These are phyloP conservation scores for Musa troglodytarum DNA, from an alignment of 176 grass and related monocot species.

Conservation along the genomic window DNA sequence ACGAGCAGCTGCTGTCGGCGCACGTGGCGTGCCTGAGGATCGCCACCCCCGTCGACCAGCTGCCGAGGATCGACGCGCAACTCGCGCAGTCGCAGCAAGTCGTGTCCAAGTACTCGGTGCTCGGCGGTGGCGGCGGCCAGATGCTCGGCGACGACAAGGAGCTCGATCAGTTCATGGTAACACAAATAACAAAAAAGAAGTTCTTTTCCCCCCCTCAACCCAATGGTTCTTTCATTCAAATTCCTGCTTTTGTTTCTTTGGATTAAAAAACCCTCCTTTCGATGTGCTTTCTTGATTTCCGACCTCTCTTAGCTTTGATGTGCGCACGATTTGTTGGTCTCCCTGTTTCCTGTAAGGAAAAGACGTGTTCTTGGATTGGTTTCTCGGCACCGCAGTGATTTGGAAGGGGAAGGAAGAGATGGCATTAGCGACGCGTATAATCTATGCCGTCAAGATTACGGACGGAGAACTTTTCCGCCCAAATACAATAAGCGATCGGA, in stretches of 20 bases:
- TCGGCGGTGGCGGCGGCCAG: conserved; percentile 5
- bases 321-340: background rate
- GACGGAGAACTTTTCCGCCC: too few relatives aligned
- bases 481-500: background rate
- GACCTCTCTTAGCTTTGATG: too few relatives aligned
- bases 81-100: conserved; percentile 50
- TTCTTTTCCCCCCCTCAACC: too few relatives aligned
- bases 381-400: background rate
- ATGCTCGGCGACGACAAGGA: conserved; percentile 35
- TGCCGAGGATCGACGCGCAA: conserved; percentile 86
- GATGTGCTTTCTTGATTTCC: background rate
- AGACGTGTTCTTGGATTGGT: background rate
- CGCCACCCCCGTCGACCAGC: conserved; percentile 92
- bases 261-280: background rate
- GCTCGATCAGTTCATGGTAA: conserved; percentile 98
- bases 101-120: conserved; percentile 30
- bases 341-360: background rate
- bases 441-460: too few relatives aligned
- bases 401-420: too few relatives aligned
- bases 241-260: background rate
- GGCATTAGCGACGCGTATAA: too few relatives aligned
- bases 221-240: background rate
- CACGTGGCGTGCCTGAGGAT: conserved; percentile 90
- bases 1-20: conserved; percentile 80
- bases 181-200: background rate